Conservation (phyloP, 495 filamentous ascomycete species). For the Amniculicola lignicola region DNA sequence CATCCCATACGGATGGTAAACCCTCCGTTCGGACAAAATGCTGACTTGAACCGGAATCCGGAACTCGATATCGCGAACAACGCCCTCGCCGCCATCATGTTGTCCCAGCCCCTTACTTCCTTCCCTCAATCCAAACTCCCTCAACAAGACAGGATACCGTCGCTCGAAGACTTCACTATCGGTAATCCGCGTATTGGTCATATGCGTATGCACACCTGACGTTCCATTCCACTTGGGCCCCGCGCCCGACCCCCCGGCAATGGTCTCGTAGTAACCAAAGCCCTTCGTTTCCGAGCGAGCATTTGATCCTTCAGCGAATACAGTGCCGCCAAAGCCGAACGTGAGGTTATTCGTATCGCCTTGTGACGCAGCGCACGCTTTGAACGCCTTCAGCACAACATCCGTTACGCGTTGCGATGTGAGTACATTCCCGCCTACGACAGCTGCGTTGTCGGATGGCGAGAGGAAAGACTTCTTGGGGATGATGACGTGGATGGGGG, state of each 20-base stretch:
- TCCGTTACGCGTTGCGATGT: slow-evolving; percentile 91
- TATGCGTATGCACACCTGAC: slow-evolving; percentile 88
- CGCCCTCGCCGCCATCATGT: slow-evolving; percentile 83
- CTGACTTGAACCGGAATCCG: slow-evolving; percentile 81
- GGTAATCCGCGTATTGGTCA: slow-evolving; percentile 99
- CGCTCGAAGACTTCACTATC: slow-evolving; percentile 95
- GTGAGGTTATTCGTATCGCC: slow-evolving; percentile 92
- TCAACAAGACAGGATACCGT: slow-evolving; percentile 82
- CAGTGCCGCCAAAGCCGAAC: slow-evolving; percentile 76
- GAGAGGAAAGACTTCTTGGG: slow-evolving; percentile 79
- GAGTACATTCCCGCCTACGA: slow-evolving; percentile 93
- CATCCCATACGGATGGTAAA: slow-evolving; percentile 85
- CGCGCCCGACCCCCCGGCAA: slow-evolving; percentile 87
- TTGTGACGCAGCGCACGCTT: slow-evolving; percentile 85
- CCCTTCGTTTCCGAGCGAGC: slow-evolving; percentile 53
- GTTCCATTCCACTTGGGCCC: slow-evolving; percentile 86
- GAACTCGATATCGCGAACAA: slow-evolving; percentile 93
- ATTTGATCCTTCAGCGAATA: slow-evolving; percentile 33
- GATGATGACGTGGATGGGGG: slow-evolving; percentile 81
- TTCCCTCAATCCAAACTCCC: slow-evolving; percentile 72
- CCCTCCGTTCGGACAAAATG: slow-evolving; percentile 82
- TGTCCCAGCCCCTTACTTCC: slow-evolving; percentile 70
- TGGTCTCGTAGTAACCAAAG: slow-evolving; percentile 98
- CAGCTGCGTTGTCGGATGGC: slow-evolving; percentile 82
- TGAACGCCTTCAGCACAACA: slow-evolving; percentile 87